phyloP scores from a whole-genome alignment of 129 eudicot genomes.

The Rutidosis leptorrhynchoides region DNA sequence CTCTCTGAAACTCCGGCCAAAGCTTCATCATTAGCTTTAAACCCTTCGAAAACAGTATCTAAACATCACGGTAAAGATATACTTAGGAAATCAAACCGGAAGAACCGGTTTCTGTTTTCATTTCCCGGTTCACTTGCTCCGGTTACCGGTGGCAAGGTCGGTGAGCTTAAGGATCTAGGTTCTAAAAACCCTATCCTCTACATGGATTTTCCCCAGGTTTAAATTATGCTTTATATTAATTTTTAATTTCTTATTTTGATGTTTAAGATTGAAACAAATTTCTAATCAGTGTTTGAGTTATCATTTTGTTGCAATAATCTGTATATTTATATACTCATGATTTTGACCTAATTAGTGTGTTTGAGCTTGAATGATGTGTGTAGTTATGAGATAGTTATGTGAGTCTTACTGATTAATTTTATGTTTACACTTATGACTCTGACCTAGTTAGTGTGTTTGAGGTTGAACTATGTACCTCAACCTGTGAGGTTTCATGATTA shows the following conservation, averaged over 20 bases:
- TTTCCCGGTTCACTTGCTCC: conserved; percentile 76
- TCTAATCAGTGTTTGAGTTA: background rate
- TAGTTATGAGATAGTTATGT: no score
- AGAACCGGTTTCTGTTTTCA: conserved; percentile 72
- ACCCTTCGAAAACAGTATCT: conserved; percentile 57
- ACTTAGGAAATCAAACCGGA: conserved; percentile 66
- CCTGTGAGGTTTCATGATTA: background rate
- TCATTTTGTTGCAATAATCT: background rate
- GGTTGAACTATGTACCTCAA: background rate
- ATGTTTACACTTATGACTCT: background rate
- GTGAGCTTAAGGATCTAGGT: conserved; percentile 75
- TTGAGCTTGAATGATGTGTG: background rate
- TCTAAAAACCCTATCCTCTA: conserved; percentile 80
- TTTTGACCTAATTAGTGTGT: conserved; percentile 1
- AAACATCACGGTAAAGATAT: conserved; percentile 88
- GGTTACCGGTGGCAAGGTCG: conserved; percentile 67
- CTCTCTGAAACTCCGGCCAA: conserved; percentile 49
- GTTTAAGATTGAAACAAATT: background rate
- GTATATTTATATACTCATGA: conserved; percentile 5
- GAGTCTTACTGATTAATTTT: background rate
- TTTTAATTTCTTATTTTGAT: background rate
- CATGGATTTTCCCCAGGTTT: conserved; percentile 81
- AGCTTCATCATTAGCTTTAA: conserved; percentile 39
- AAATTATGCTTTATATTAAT: background rate
- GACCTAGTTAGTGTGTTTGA: background rate